Base-by-base conservation (phyloP, 805 yeast genomes). In the Metschnikowia arizonensis region DNA sequence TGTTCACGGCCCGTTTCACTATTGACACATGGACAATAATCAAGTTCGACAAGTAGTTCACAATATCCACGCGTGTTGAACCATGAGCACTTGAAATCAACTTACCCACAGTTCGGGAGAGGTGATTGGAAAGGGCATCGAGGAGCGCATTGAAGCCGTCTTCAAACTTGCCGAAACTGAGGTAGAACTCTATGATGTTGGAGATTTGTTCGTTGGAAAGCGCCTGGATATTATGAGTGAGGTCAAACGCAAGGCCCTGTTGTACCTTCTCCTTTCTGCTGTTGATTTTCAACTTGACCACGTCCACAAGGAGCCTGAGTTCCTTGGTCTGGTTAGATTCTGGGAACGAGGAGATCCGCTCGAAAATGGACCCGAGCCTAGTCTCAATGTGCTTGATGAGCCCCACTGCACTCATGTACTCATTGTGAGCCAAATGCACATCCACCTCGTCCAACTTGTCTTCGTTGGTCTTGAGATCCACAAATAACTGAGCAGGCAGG, bases 391-490 rank as follows among this genome's bases (percentile, higher is more conserved):
- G 68, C 25, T 58, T 59, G 33, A 72, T 61, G 23, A 67, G 55
- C 6, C 73, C 74, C 15, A 75, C 77, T 3, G 78, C 71, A 34
- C 66, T 69, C 41, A 59, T 63, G 54, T 74, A 83, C 45, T 75
- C 72, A 43, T 78, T 75, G 54, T 84, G 82, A 9, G 87, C 83
- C 21, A 85, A 70, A 44, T 72, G 72, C 11, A 83, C 78, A 58
- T 86, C 93, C 33, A 84, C 72, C 45, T 83, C 88, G 56, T 85
- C 88, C 14, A 85, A 67, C 26, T 70, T 63, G 42, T 81, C 84
- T 54, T 83, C 89, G 11, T 81, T 66, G 25, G 65, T 64, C 45
- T 77, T 76, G 45, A 83, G 65, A 15, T 66, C 76, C 44, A 72
- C 69, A 50, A 78, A 66, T 12, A 68, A 42, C 56, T 68, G 59